phyloP scores from a whole-genome alignment of 352 stramenopile species.

The Globisporangium yorkense region DNA sequence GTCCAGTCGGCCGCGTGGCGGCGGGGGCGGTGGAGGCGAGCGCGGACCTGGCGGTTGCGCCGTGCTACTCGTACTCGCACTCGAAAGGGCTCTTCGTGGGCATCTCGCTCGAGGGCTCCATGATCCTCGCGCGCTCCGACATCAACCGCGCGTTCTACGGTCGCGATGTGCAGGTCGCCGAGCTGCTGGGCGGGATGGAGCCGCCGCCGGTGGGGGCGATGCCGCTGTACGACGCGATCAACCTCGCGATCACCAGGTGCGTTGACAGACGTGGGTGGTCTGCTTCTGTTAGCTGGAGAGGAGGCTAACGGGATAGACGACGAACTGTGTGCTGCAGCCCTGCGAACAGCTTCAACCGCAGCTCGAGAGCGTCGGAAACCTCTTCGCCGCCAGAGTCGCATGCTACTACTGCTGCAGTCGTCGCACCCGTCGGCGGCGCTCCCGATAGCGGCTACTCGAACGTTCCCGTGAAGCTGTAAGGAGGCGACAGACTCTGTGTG shows the following conservation, averaged over 20 bases:
- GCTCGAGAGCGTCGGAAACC: constrained; percentile 9
- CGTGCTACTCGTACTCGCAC: constrained; percentile 91
- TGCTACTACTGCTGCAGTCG: constrained; percentile 1
- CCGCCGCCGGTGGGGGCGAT: constrained; percentile 71
- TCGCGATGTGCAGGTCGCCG: constrained; percentile 45
- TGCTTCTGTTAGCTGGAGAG: no score
- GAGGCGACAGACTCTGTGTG: not conserved
- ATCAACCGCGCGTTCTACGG: constrained; percentile 94
- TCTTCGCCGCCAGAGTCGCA: constrained; percentile 3
- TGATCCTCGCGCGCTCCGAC: constrained; percentile 83
- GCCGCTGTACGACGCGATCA: constrained; percentile 84
- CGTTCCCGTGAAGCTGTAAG: constrained; percentile 34
- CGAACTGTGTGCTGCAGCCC: constrained; percentile 24
- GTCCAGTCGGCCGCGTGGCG: constrained; percentile 86
- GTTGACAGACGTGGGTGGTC: not conserved
- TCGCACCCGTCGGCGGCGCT: constrained; percentile 6
- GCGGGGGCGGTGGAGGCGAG: constrained; percentile 70
- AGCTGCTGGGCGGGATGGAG: constrained; percentile 76
- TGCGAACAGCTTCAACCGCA: constrained; percentile 56
- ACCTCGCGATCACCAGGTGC: constrained; percentile 58
- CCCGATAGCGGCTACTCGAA: constrained; percentile 27
- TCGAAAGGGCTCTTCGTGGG: constrained; percentile 88
- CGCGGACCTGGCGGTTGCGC: constrained; percentile 71
- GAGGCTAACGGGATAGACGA: no score
- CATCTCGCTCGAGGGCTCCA: constrained; percentile 86